phyloP scores from a whole-genome alignment of 805 yeast species.

The Cyberlindnera subsufficiens region DNA sequence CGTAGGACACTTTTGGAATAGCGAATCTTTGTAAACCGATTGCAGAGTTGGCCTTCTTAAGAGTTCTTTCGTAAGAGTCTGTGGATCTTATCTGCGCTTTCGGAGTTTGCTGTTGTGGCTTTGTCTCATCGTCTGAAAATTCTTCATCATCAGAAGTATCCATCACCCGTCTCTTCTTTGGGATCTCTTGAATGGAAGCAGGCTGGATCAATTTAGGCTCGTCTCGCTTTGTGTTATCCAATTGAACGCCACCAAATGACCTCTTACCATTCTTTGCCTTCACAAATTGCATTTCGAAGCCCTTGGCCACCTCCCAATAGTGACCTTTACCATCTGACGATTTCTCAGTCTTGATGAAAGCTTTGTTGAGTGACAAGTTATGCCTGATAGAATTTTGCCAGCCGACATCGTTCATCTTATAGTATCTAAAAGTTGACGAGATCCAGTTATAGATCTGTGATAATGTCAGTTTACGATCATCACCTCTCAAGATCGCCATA shows the following conservation, averaged over 20 bases:
- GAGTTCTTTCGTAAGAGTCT: slow-evolving; percentile 12
- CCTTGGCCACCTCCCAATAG: slow-evolving; percentile 87
- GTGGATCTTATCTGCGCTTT: slow-evolving; percentile 17
- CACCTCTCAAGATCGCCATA: slow-evolving; percentile 84
- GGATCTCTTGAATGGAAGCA: slow-evolving; percentile 3
- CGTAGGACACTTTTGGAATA: slow-evolving; percentile 7
- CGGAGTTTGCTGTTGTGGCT: slow-evolving; percentile 18
- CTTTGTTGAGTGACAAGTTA: slow-evolving; percentile 86
- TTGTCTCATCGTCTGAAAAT: slow-evolving; percentile 1
- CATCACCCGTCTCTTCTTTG: slow-evolving; percentile 3
- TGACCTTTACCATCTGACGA: slow-evolving; percentile 85
- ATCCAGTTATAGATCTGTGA: slow-evolving; percentile 93
- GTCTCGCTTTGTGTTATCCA: slow-evolving; percentile 4
- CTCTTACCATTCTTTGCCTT: slow-evolving; percentile 49
- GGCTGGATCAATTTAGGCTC: slow-evolving; percentile 1
- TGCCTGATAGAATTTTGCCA: slow-evolving; percentile 98
- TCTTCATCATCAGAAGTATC: slow-evolving; percentile 13
- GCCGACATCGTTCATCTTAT: slow-evolving; percentile 80
- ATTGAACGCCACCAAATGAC: slow-evolving; percentile 5
- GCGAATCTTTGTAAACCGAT: slow-evolving; percentile 23
- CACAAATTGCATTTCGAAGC: slow-evolving; percentile 74
- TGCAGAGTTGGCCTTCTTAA: slow-evolving; percentile 24
- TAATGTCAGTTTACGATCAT: slow-evolving; percentile 61
- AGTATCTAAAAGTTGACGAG: slow-evolving; percentile 75
- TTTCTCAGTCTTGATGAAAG: slow-evolving; percentile 84